A percentile compares a stretch with the other conserved stretches of the same genome.
These are phyloP conservation scores for Modicella reniformis DNA, from an alignment of 371 early-diverging fungal species.

Conservation along the genomic window DNA sequence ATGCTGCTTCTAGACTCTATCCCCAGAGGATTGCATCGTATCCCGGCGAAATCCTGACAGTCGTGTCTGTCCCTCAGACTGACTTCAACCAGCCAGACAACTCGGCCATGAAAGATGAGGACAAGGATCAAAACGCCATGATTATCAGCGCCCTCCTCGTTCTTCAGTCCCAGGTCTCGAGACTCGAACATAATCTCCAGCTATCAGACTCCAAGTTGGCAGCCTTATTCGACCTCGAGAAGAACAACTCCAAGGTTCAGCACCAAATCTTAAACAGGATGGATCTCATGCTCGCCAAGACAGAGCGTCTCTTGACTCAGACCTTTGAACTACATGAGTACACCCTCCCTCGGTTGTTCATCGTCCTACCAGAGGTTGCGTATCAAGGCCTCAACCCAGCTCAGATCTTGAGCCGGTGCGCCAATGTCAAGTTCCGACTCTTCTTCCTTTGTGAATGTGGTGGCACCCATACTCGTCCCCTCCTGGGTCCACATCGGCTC, in stretches of 20 bases:
- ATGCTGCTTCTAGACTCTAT: slow-evolving; percentile 6
- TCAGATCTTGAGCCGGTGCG: slow-evolving; percentile 10
- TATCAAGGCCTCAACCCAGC: slow-evolving; percentile 36
- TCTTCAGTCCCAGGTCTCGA: slow-evolving; percentile 17
- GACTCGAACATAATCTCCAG: slow-evolving; percentile 12
- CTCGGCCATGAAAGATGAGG: neutral
- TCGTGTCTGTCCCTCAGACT: slow-evolving; percentile 7
- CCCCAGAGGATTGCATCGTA: slow-evolving; percentile 28
- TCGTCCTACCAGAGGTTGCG: slow-evolving; percentile 47
- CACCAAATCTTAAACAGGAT: slow-evolving; percentile 21
- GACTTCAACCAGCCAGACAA: neutral
- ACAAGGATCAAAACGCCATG: neutral
- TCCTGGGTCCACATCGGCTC: slow-evolving; percentile 33
- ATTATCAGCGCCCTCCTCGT: slow-evolving; percentile 1
- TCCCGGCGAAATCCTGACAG: slow-evolving; percentile 15
- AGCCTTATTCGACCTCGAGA: slow-evolving; percentile 5
- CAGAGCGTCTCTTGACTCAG: slow-evolving; percentile 42
- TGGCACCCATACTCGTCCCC: slow-evolving; percentile 33
- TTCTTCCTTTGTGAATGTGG: slow-evolving; percentile 52
- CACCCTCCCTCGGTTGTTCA: slow-evolving; percentile 42
- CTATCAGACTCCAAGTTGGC: slow-evolving; percentile 17
- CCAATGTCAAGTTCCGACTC: slow-evolving; percentile 36
- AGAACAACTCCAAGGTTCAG: slow-evolving; percentile 19
- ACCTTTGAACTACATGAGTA: slow-evolving; percentile 52
- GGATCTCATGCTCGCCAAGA: slow-evolving; percentile 15